Evolutionary conservation across 257 asterid genomes (phyloP), one percentile per base, ranked within the genome.

Genomic region (Primulina huaijiensis): DNA sequence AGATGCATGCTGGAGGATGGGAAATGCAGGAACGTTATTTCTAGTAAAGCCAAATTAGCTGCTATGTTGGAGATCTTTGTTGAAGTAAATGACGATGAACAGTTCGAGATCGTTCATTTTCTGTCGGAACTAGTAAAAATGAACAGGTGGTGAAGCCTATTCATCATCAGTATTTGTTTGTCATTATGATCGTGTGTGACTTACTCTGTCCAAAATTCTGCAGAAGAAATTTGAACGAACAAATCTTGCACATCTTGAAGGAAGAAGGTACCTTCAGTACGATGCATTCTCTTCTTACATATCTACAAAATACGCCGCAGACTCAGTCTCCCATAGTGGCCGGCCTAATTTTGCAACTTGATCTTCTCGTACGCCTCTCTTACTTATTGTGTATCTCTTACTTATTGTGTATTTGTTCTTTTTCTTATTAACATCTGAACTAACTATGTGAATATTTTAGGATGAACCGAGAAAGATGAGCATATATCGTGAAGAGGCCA

Each of bases 381-480:
- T 29, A 19, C 62, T 65, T n/a, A n/a, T n/a, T n/a, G n/a, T n/a
- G n/a, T n/a, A n/a, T n/a, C n/a, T n/a, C n/a, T n/a, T n/a, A n/a
- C n/a, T n/a, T 53, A 2, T 23, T 7, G 1, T 5, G 20, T 16
- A 53, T 57, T 5, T 68, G 2, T 21, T 57, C 20, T 33, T n/a
- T n/a, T 38, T 60, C 9, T 27, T 23, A 34, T 6, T 17, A 0
- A 12, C 33, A 21, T 25, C 67, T 60, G 31, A 62, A 75, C 46
- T 43, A 71, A 23, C 27, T 19, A 23, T 20, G 38, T 30, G 43
- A 40, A 64, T 35, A 33, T 72, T 75, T 62, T 76, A 91, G 93
- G 91, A 69, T 60, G 97, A 89, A 78, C 97, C 97, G 16, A 87
- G 92, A 80, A 89, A 89, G 81, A 91, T 89, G 95, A 91, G 97